Percentiles rank a stretch among this genome's conserved stretches.
Evolutionary conservation across 169 alveolate species (phyloP).

Genomic region (Perkinsus olseni): DNA sequence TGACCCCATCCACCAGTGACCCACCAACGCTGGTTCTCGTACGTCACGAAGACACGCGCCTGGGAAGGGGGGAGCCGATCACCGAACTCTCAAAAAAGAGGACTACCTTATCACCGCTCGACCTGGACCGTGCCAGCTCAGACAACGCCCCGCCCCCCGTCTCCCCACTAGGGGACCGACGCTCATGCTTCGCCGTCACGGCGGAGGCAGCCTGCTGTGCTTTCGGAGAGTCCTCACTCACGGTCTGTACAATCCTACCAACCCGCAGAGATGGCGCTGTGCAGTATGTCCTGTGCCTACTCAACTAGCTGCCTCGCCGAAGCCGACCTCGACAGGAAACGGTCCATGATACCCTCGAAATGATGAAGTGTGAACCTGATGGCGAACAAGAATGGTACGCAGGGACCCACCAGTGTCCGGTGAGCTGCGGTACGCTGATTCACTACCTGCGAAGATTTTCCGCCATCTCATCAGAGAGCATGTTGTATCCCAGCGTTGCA

Average conservation of each 20-base stretch:
- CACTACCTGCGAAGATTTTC: background rate
- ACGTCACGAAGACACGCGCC: background rate
- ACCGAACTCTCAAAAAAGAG: background rate
- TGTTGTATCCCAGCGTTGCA: background rate
- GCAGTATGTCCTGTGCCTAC: background rate
- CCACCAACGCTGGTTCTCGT: background rate
- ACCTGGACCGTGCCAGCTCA: background rate
- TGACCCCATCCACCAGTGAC: background rate
- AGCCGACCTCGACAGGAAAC: background rate
- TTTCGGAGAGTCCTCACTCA: background rate
- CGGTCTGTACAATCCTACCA: background rate
- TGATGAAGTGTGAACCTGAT: background rate
- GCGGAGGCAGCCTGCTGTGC: background rate
- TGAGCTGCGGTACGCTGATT: too few relatives aligned
- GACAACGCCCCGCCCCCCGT: background rate
- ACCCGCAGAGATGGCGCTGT: background rate
- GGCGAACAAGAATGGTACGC: too few relatives aligned
- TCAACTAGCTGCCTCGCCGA: background rate
- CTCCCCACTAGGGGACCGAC: background rate
- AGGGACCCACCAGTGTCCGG: too few relatives aligned
- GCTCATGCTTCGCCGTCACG: background rate
- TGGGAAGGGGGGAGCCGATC: background rate
- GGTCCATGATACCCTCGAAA: background rate
- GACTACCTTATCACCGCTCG: background rate
- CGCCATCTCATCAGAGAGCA: background rate